Base-by-base conservation (phyloP, 768 basidiomycete species). In the Suillus alpinus region DNA sequence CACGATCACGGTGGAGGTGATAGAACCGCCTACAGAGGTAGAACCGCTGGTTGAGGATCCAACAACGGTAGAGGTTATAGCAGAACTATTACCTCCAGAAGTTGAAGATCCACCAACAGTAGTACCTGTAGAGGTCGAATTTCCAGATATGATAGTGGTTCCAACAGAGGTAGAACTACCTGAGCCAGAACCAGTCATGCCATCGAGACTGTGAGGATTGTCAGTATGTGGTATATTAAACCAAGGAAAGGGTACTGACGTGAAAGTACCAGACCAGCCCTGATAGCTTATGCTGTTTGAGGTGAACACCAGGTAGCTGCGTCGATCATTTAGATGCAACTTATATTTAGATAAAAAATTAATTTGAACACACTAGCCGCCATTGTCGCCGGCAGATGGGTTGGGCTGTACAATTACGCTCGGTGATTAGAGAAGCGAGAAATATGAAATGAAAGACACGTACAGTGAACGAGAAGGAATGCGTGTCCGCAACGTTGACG, bases 291-390 rank as follows among this genome's bases (percentile, higher is more conserved):
- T 32, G 62, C 73, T 37, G 26, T 66, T 76, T 3, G 80, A 82
- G 31, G 71, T 79, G 66, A 91, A 85, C 62, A 80, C 80, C 62
- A 91, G 69, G 71, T 89, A 91, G 65, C 89, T 91, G 51, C 6
- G 34, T 5, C n/a, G 26, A 32, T 26, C 32, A 44, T 61, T 23
- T 57, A 34, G 20, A 36, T 51, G 60, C 67, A 5, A 63, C 57
- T 12, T 20, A 23, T 36, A 47, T 62, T 13, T 59, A 51, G 9
- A 49, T 59, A 46, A 32, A 49, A 32, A 26, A n/a, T n/a, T 2
- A 10, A 10, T 32, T 16, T 34, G 6, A 58, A 72, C 86, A 61
- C 67, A 89, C 89, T 88, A 91, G 50, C 65, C 65, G 62, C 77
- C 75, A 66, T 86, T 75, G 1, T 85, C 77, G 50, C 87, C 88